Evolutionary conservation across 2,329 filamentous ascomycete species (phyloP).

Genomic region (Sclerotiophoma versabilis): DNA sequence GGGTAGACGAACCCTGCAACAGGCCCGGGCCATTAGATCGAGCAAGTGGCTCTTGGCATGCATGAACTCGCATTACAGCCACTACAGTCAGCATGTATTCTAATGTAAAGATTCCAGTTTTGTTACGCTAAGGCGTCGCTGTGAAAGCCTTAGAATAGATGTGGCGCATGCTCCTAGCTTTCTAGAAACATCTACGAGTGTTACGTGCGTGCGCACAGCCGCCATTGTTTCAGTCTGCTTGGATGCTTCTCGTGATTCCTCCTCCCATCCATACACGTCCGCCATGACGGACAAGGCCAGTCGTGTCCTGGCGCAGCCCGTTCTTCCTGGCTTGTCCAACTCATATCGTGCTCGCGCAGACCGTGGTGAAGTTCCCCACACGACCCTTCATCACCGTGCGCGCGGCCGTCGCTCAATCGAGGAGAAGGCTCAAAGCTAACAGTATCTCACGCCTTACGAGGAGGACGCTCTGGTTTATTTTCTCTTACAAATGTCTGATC

Average conservation of each 20-base stretch:
- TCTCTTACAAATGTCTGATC: slow-evolving; percentile 15
- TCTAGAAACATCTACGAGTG: background rate
- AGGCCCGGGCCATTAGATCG: background rate
- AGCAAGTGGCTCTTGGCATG: too few relatives aligned
- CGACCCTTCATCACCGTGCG: slow-evolving; percentile 7
- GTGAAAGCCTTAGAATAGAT: background rate
- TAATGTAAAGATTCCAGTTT: too few relatives aligned
- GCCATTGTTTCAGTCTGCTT: too few relatives aligned
- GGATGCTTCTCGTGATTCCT: background rate
- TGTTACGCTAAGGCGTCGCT: too few relatives aligned
- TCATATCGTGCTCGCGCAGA: background rate
- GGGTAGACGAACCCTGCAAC: background rate
- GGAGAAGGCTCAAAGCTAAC: slow-evolving; percentile 36
- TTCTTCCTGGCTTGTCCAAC: background rate
- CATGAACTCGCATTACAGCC: too few relatives aligned
- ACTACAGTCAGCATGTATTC: too few relatives aligned
- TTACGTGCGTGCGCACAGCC: background rate
- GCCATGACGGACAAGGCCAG: background rate
- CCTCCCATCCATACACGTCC: background rate
- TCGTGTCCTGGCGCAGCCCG: background rate
- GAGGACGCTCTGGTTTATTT: slow-evolving; percentile 23
- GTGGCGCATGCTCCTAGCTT: background rate
- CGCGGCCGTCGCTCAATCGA: slow-evolving; percentile 34
- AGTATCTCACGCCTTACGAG: slow-evolving; percentile 38
- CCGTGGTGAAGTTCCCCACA: background rate